These are phyloP conservation scores for Ceratocystis ficicola DNA, from an alignment of 2,329 filamentous ascomycete species.

Conservation along the genomic window DNA sequence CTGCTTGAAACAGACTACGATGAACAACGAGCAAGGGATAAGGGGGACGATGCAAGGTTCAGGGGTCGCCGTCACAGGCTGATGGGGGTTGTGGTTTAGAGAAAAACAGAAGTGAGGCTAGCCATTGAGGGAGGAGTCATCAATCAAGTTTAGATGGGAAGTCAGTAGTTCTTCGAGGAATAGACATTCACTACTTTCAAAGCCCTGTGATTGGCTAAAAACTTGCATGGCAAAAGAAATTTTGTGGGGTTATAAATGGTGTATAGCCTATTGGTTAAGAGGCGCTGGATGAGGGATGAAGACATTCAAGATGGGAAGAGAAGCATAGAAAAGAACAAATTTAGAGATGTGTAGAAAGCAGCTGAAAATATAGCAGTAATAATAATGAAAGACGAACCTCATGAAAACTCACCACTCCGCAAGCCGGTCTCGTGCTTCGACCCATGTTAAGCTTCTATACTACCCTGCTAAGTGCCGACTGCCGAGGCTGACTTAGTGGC, in stretches of 20 bases:
- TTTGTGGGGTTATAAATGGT: slow-evolving; percentile 2
- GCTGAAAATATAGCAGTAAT: not conserved
- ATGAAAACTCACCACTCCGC: no score
- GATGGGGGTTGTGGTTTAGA: not conserved
- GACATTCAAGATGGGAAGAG: not conserved
- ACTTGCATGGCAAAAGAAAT: not conserved
- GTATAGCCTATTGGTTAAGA: not conserved
- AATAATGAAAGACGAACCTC: not conserved
- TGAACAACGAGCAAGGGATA: not conserved
- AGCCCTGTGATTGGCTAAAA: not conserved
- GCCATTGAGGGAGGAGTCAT: not conserved
- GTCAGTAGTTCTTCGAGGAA: not conserved
- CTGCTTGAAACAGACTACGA: no score
- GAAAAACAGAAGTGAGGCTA: not conserved
- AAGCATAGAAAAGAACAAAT: not conserved
- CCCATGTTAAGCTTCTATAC: not conserved
- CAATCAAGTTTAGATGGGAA: not conserved
- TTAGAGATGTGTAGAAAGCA: not conserved
- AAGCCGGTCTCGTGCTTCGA: not conserved
- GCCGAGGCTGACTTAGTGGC: not conserved
- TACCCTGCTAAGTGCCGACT: not conserved
- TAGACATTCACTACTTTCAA: not conserved
- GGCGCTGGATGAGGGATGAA: not conserved
- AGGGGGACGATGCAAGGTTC: not conserved
- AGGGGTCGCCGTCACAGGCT: not conserved